Conservation (phyloP, 2,329 filamentous ascomycete species). For the Colletotrichum sidae region DNA sequence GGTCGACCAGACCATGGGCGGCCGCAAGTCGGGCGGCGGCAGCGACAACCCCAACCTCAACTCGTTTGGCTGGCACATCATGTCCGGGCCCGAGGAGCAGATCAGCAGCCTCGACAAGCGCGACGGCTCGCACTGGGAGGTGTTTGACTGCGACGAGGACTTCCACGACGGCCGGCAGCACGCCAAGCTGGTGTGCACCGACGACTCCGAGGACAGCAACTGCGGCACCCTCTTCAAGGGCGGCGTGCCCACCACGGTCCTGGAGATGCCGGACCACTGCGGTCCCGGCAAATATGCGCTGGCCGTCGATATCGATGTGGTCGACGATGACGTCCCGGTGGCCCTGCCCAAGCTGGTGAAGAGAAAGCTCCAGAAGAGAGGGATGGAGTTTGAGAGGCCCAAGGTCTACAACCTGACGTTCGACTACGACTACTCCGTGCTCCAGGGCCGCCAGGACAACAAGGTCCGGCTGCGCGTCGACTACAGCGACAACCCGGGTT, state of each 20-base stretch:
- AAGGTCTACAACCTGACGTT: slow-evolving; percentile 13
- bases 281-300: slow-evolving; percentile 14
- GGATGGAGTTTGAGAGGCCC: background rate
- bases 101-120: slow-evolving; percentile 7
- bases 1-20: slow-evolving; percentile 9
- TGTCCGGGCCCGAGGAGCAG: slow-evolving; percentile 2
- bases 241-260: slow-evolving; percentile 3
- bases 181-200: slow-evolving; percentile 7
- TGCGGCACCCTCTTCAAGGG: slow-evolving; percentile 17
- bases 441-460: background rate
- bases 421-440: slow-evolving; percentile 11
- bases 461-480: slow-evolving; percentile 8
- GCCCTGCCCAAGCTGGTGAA: slow-evolving; percentile 1
- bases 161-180: slow-evolving; percentile 5
- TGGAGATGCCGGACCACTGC: slow-evolving; percentile 16
- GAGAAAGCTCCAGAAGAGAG: background rate
- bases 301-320: slow-evolving; percentile 5
- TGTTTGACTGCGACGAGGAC: slow-evolving; percentile 8
- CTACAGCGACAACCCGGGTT: slow-evolving; percentile 13
- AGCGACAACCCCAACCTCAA: slow-evolving; percentile 8
- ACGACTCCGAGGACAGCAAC: slow-evolving; percentile 7
- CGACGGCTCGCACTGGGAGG: slow-evolving; percentile 17
- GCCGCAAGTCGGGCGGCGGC: background rate
- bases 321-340: background rate
- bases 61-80: slow-evolving; percentile 14